phyloP scores from a whole-genome alignment of 2,329 filamentous ascomycete genomes.

The Penicillium glabrum region DNA sequence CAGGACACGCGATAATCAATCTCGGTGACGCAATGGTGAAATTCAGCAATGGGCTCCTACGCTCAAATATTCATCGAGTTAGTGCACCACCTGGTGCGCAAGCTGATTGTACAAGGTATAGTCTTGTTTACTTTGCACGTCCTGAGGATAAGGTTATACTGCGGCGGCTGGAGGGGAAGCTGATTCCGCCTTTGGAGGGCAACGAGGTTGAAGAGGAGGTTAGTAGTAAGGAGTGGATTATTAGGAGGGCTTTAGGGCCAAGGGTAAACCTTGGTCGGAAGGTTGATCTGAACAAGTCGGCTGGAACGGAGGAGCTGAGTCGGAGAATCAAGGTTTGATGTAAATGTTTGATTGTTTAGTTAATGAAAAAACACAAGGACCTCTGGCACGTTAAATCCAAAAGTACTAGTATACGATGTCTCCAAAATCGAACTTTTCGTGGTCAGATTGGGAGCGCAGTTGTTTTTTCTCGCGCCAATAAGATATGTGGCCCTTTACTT shows the following conservation, averaged over 20 bases:
- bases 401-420: too few relatives aligned
- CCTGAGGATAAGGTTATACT: slow-evolving; percentile 51
- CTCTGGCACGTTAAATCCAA: too few relatives aligned
- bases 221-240: slow-evolving; percentile 45
- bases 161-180: slow-evolving; percentile 37
- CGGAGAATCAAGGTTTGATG: slow-evolving; percentile 16
- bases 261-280: slow-evolving; percentile 28
- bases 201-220: slow-evolving; percentile 36
- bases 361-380: too few relatives aligned
- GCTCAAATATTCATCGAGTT: slow-evolving; percentile 51
- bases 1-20: slow-evolving; percentile 48
- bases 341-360: too few relatives aligned
- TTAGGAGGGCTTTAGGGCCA: slow-evolving; percentile 38
- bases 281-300: slow-evolving; percentile 33
- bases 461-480: too few relatives aligned
- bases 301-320: slow-evolving; percentile 37
- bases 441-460: too few relatives aligned
- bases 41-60: slow-evolving; percentile 43
- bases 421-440: too few relatives aligned
- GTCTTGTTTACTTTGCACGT: slow-evolving; percentile 56
- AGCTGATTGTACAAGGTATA: slow-evolving; percentile 46
- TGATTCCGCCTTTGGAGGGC: slow-evolving; percentile 33
- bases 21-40: slow-evolving; percentile 47
- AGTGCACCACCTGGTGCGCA: slow-evolving; percentile 51
- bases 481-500: too few relatives aligned